phyloP scores from a whole-genome alignment of 768 basidiomycete species.

The Rubroboletus pulcherrimus region DNA sequence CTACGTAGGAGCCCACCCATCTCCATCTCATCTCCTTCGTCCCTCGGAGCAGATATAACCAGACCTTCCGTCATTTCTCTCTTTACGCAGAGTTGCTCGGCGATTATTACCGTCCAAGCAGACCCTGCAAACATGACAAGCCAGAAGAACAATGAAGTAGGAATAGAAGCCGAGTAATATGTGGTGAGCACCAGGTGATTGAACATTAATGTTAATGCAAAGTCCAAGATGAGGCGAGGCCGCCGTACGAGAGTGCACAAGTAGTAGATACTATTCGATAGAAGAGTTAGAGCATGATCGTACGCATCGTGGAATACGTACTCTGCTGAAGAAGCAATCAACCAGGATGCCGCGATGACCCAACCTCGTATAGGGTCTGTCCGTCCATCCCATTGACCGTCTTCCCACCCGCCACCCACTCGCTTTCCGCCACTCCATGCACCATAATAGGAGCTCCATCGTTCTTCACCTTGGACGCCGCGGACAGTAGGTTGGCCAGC shows the following conservation, averaged over 20 bases:
- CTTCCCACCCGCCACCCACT: conserved; percentile 52
- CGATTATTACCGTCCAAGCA: conserved; percentile 68
- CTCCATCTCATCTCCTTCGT: conserved; percentile 53
- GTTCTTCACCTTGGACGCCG: conserved; percentile 56
- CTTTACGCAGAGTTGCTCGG: conserved; percentile 89
- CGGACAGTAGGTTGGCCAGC: conserved; percentile 77
- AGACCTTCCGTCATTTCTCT: conserved; percentile 89
- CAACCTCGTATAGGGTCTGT: conserved; percentile 82
- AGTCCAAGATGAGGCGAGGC: conserved; percentile 93
- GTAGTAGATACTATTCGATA: conserved; percentile 56
- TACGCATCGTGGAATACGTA: conserved; percentile 42
- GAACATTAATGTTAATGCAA: conserved; percentile 85
- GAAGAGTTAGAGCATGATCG: conserved; percentile 9
- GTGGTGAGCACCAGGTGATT: conserved; percentile 92
- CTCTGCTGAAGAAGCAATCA: conserved; percentile 80
- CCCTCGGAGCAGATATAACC: conserved; percentile 42
- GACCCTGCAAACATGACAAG: conserved; percentile 67
- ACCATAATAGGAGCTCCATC: conserved; percentile 65
- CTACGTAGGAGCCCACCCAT: conserved; percentile 48
- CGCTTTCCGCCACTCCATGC: conserved; percentile 81
- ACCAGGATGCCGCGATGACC: conserved; percentile 87
- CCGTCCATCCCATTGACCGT: conserved; percentile 59
- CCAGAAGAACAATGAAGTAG: conserved; percentile 95
- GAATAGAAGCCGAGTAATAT: conserved; percentile 64
- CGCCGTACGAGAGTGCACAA: conserved; percentile 85